These are phyloP conservation scores for Larix sibirica DNA, from an alignment of 83 land plant species.

Conservation along the genomic window DNA sequence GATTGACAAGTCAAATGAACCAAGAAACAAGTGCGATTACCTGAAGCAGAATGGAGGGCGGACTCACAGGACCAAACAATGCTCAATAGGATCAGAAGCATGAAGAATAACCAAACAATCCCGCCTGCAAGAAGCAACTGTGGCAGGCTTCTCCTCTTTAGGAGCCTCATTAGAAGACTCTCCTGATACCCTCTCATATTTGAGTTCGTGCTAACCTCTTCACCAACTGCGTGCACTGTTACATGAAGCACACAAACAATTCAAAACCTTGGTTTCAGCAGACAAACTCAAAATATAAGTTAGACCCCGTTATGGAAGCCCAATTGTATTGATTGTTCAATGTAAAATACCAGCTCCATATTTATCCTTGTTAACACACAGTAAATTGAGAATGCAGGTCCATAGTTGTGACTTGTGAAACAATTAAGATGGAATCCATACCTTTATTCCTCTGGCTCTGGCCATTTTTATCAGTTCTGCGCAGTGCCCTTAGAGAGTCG, in stretches of 20 bases:
- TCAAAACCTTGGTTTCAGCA: neutral
- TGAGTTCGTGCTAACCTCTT: conserved; percentile 14
- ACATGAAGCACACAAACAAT: neutral
- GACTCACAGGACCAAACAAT: conserved; percentile 85
- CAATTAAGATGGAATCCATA: neutral
- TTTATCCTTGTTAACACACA: neutral
- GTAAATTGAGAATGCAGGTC: neutral
- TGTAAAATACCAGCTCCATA: neutral
- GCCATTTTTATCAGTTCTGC: conserved; percentile 15
- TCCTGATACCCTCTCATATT: conserved; percentile 12
- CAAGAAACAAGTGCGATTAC: conserved; percentile 14
- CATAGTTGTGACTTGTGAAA: neutral
- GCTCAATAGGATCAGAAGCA: conserved; percentile 38
- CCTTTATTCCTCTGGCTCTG: neutral
- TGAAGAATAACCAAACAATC: conserved; percentile 60
- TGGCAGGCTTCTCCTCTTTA: conserved; percentile 52
- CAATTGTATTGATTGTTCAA: neutral
- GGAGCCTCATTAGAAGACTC: conserved; percentile 40
- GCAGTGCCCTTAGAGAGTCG: conserved; percentile 14
- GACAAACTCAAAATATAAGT: too few species aligned
- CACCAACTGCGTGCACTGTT: conserved; percentile 27
- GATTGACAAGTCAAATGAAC: too few species aligned
- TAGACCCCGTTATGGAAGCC: neutral
- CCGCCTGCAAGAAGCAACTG: conserved; percentile 52
- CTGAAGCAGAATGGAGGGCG: conserved; percentile 48